Conservation (phyloP, 768 basidiomycete species). For the Kwoniella newhampshirensis region DNA sequence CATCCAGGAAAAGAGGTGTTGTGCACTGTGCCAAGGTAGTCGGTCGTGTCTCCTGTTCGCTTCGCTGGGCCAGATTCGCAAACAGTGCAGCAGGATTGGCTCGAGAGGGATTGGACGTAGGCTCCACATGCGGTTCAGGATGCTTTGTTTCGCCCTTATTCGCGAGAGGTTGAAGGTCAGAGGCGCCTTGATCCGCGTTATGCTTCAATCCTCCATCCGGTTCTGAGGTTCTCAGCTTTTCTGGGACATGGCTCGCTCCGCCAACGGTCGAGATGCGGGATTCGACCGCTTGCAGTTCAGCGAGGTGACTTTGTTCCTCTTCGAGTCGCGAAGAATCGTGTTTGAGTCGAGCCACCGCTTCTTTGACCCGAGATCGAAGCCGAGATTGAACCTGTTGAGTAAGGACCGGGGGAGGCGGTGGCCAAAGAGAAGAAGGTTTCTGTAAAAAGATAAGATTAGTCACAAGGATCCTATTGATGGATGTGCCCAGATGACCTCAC, state of each 20-base stretch:
- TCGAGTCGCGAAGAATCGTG: constrained; percentile 14
- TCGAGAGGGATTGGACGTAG: constrained; percentile 28
- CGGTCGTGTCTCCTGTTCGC: constrained; percentile 12
- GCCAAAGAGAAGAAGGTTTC: constrained; percentile 55
- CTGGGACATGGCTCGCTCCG: constrained; percentile 11
- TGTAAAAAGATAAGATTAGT: no score
- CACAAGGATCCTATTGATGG: neutral
- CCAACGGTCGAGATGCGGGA: neutral
- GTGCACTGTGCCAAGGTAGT: constrained; percentile 43
- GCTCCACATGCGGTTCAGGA: constrained; percentile 39
- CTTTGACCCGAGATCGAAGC: constrained; percentile 40
- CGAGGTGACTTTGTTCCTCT: constrained; percentile 3
- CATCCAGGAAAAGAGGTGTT: constrained; percentile 37
- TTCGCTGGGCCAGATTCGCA: constrained; percentile 10
- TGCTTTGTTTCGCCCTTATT: constrained; percentile 35
- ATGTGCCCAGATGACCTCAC: constrained; percentile 27
- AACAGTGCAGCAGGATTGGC: constrained; percentile 43
- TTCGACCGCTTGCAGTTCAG: constrained; percentile 2
- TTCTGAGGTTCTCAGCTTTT: constrained; percentile 17
- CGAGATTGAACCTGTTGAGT: constrained; percentile 46
- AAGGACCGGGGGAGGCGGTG: constrained; percentile 52
- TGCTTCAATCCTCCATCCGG: constrained; percentile 11
- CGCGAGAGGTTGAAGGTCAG: constrained; percentile 36
- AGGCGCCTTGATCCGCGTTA: constrained; percentile 13
- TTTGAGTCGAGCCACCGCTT: constrained; percentile 31